Conservation (phyloP, 192 early-diverging fungal species). For the Backusella circina region DNA sequence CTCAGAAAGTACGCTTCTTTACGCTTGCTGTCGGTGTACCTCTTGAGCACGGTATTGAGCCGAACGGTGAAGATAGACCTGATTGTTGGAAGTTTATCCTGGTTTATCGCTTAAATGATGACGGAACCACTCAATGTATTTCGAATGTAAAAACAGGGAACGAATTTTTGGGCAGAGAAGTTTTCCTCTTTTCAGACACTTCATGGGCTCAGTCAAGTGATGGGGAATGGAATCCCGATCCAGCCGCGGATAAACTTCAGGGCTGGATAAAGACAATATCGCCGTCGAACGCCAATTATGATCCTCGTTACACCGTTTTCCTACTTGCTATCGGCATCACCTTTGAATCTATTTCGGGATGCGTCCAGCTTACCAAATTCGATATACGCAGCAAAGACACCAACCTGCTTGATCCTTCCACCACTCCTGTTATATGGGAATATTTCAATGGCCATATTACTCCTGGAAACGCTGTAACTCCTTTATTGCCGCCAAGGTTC, state of each 20-base stretch:
- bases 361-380: neutral
- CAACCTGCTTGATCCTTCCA: slow-evolving; percentile 5
- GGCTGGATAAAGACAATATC: slow-evolving; percentile 9
- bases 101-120: slow-evolving; percentile 1
- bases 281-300: slow-evolving; percentile 6
- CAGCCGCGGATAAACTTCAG: slow-evolving; percentile 6
- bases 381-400: neutral
- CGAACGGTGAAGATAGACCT: neutral
- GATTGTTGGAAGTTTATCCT: neutral
- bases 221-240: neutral
- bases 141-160: neutral
- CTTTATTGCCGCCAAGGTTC: neutral
- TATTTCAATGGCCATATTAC: neutral
- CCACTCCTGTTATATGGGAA: slow-evolving; percentile 12
- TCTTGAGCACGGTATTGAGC: slow-evolving; percentile 9
- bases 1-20: slow-evolving; percentile 22
- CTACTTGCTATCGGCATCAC: neutral
- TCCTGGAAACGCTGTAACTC: neutral
- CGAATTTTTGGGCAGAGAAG: slow-evolving; percentile 15
- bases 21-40: slow-evolving; percentile 26
- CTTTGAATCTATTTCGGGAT: neutral
- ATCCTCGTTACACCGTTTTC: slow-evolving; percentile 10
- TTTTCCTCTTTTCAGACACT: slow-evolving; percentile 15
- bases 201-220: slow-evolving; percentile 14
- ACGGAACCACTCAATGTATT: slow-evolving; percentile 15